Evolutionary conservation across 495 filamentous ascomycete genomes (phyloP).

Genomic region (Xylaria curta): DNA sequence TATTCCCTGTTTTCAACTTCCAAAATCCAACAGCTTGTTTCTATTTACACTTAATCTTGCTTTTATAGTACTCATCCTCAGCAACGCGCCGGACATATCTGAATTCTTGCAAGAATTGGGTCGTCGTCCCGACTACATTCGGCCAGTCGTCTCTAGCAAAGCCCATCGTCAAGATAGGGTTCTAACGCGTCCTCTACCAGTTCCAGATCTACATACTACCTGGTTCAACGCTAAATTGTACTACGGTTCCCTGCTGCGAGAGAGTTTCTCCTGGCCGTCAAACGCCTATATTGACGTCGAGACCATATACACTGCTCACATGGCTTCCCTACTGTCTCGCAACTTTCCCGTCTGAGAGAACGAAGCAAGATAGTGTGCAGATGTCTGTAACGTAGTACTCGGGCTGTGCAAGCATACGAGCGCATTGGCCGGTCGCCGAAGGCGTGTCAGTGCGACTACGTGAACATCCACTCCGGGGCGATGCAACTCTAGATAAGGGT

Average conservation of each 20-base stretch:
- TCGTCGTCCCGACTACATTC: no score
- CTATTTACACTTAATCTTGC: constrained; percentile 2
- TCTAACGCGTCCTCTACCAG: neutral
- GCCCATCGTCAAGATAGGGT: no score
- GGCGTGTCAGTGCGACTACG: no score
- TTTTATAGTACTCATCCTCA: neutral
- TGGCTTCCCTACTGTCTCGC: neutral
- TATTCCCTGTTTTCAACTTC: constrained; percentile 6
- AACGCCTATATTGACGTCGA: neutral
- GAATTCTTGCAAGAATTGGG: no score
- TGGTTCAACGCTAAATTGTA: neutral
- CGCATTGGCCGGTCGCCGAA: no score
- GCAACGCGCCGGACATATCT: no score
- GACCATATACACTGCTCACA: neutral
- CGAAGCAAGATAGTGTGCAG: neutral
- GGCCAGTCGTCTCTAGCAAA: neutral
- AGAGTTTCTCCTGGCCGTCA: neutral
- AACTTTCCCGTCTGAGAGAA: neutral
- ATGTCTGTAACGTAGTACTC: no score
- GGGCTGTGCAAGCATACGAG: no score
- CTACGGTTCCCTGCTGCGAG: neutral
- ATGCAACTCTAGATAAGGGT: no score
- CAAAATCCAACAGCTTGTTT: neutral
- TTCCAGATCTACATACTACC: neutral
- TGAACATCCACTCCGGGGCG: no score